phyloP scores from a whole-genome alignment of 345 rosid genomes.

The Rhizophora mangle region DNA sequence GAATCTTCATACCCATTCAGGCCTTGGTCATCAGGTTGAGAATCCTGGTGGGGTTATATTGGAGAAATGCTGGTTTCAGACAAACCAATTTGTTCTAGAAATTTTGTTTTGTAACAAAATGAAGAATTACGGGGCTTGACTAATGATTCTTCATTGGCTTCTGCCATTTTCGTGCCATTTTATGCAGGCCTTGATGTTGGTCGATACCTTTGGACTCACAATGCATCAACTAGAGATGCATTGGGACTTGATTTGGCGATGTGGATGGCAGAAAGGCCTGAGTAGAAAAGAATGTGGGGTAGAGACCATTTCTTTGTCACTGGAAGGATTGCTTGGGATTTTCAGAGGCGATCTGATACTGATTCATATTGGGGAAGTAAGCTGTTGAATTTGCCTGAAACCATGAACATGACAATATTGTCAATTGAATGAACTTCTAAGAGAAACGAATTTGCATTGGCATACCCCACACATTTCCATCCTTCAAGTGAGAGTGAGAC shows the following conservation, averaged over 20 bases:
- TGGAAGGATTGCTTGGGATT: slow-evolving; percentile 22
- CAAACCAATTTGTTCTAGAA: slow-evolving; percentile 19
- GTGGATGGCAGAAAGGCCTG: slow-evolving; percentile 11
- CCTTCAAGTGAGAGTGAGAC: slow-evolving; percentile 7
- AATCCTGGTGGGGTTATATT: slow-evolving; percentile 1
- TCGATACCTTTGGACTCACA: slow-evolving; percentile 16
- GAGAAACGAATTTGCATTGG: slow-evolving; percentile 23
- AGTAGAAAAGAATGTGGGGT: slow-evolving; percentile 20
- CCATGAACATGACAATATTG: slow-evolving; percentile 19
- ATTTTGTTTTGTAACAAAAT: slow-evolving; percentile 20
- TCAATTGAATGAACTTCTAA: slow-evolving; percentile 16
- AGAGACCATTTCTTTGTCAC: slow-evolving; percentile 25
- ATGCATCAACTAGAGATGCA: neutral
- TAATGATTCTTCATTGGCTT: slow-evolving; percentile 15
- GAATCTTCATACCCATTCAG: neutral
- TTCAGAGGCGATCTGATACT: neutral
- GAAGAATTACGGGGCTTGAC: slow-evolving; percentile 19
- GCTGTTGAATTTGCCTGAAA: slow-evolving; percentile 19
- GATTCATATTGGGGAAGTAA: slow-evolving; percentile 19
- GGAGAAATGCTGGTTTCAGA: slow-evolving; percentile 18
- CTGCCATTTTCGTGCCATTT: slow-evolving; percentile 22
- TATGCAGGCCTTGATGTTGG: slow-evolving; percentile 16
- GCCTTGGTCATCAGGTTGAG: slow-evolving; percentile 9
- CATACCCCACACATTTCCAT: slow-evolving; percentile 26
- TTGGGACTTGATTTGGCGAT: slow-evolving; percentile 13